Evolutionary conservation across 805 yeast species (phyloP), one percentile per base, ranked within the genome.

Genomic region (Saccharomycopsis sp.): DNA sequence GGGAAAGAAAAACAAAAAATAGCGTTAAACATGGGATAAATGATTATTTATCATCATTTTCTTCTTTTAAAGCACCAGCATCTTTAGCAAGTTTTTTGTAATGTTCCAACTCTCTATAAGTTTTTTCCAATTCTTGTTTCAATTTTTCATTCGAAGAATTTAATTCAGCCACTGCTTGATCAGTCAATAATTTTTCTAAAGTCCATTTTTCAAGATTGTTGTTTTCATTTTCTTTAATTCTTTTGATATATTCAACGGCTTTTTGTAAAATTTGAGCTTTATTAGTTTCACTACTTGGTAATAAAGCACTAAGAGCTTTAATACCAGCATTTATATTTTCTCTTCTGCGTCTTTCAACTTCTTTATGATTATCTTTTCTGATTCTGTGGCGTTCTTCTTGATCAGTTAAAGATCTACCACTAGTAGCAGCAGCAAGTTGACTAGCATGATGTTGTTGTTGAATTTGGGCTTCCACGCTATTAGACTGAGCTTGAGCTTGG

Each of bases 181-280:
- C 96, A 28, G 89, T 80, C 48, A 87, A 69, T 47, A 92, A 70
- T 63, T 89, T 89, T 60, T 89, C 96, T 54, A 89, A 69, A 4
- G 96, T 88, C 85, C 94, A 85, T 64, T 92, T 89, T 61, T 89
- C 96, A 52, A 86, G 79, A 56, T 84, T 83, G 53, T 81, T 78
- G 60, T 76, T 79, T 61, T 88, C 96, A 52, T 84, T 85, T 52
- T 85, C 95, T 61, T 87, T 84, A 56, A 92, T 71, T 61, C 88
- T 74, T 60, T 80, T 77, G 58, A 92, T 92, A 55, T 82, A 86
- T 56, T 88, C 96, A 26, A 85, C 89, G 3, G 95, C 95, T 45
- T 89, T 72, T 53, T 76, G 78, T 51, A 92, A 68, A 45, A 89
- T 84, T 57, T 86, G 89, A 14, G 96, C 82, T 67, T 92, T 92